Evolutionary conservation across 345 rosid genomes (phyloP), one percentile per base, ranked within the genome.

Genomic region (Brassica rapa): DNA sequence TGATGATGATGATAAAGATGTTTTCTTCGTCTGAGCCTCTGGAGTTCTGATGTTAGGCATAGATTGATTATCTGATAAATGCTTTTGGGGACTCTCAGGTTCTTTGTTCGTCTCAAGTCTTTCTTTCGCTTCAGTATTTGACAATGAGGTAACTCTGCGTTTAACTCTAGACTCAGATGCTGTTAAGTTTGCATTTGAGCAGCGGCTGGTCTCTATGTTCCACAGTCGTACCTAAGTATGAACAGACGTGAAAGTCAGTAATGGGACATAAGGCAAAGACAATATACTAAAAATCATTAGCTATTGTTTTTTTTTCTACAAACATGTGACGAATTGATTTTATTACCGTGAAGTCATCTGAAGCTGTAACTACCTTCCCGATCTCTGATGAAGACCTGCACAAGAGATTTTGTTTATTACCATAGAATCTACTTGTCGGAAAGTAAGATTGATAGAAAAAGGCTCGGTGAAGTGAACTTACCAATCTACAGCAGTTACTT

Each of bases 401-500:
- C 39, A 53, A 71, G 33, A 69, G 41, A 80, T 67, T 66, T 62
- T 35, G 70, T 68, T 41, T 25, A 16, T 53, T 21, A 23, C 37
- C 64, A 16, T 49, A 1, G 51, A 43, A 61, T 68, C 39, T 7
- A 72, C 30, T 55, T 27, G 68, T 71, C 15, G 8, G 15, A 14
- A 14, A 39, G 43, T 8, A 62, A 41, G 41, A 69, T 24, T 23
- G 55, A 41, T 1, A 8, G 68, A 39, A 70, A 49, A 24, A 73
- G 43, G 24, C 19, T 37, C 4, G 24, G 43, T 33, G 12, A 53
- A 57, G 75, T 64, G 30, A 5, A 49, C 10, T 78, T 93, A 95
- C 99, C 99, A 95, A 74, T 91, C 92, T 53, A 93, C 97, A 53
- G 96, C 92, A 1, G 94, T 87, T 65, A 95, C 99, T 87, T 95